Evolutionary conservation across 805 yeast genomes (phyloP), one percentile per base, ranked within the genome.

Genomic region (Grigorovia yakushimaensis): DNA sequence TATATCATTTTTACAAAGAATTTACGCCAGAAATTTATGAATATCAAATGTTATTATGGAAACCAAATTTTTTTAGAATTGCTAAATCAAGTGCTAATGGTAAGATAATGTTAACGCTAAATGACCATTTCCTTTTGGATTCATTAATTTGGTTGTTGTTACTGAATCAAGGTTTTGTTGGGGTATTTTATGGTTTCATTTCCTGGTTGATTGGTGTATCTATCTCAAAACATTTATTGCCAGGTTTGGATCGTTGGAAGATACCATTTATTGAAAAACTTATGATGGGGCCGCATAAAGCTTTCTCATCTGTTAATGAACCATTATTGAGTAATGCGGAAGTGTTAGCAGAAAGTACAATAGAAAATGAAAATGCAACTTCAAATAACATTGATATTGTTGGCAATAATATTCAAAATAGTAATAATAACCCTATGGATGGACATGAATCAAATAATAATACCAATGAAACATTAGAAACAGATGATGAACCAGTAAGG

Each of bases 401-500:
- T 23, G 9, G 9, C 27, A 23, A 23, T 20, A 50, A 41, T 21
- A 45, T 38, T 27, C 39, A 39, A 23, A 62, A 48, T 15, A 39
- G 30, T 36, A 36, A 9, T 5, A 18, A 15, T 19, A 39, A 13
- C 27, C 20, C 19, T 4, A 33, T 13, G n/a, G 17, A 15, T n/a
- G n/a, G 21, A 9, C 13, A 10, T n/a, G 15, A 10, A 18, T 24
- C 51, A 54, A 49, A 46, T 17, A 48, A 49, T 33, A 46, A 45
- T 9, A 48, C 48, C 9, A 42, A 30, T 21, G 23, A 39, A 36
- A 20, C 8, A 19, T 18, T n/a, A 18, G 33, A 5, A 44, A 44
- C 27, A 45, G 37, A 70, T 18, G 84, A 77, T 48, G 79, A 80
- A 17, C 85, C 85, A 0, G 77, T 73, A 11, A 63, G 86, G 45